Percentiles rank a stretch among this genome's conserved stretches.
These are phyloP conservation scores for Penicillium occitanis DNA, from an alignment of 2,329 filamentous ascomycete genomes.

Conservation along the genomic window DNA sequence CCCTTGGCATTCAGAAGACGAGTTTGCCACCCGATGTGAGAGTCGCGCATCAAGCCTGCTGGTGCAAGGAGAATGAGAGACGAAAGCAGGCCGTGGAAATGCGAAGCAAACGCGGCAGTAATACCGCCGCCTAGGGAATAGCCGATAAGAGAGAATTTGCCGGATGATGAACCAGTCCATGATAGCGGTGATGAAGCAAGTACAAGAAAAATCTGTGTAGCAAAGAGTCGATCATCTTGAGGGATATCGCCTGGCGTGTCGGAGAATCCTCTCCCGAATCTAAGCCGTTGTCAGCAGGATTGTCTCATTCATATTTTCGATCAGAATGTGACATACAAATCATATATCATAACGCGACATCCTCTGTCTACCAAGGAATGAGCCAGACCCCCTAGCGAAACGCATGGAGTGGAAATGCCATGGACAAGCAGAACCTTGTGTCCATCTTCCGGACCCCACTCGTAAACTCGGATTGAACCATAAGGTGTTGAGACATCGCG, in stretches of 20 bases:
- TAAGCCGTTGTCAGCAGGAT: constrained; percentile 20
- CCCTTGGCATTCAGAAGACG: constrained; percentile 63
- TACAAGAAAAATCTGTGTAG: constrained; percentile 68
- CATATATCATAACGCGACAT: constrained; percentile 76
- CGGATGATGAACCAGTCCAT: constrained; percentile 57
- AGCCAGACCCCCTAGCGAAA: constrained; percentile 67
- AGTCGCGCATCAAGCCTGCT: constrained; percentile 68
- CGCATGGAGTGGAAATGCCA: constrained; percentile 76
- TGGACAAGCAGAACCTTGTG: constrained; percentile 74
- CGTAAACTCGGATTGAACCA: constrained; percentile 71
- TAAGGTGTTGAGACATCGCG: constrained; percentile 64
- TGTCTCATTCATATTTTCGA: background rate
- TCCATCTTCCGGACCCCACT: constrained; percentile 73
- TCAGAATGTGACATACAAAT: constrained; percentile 45
- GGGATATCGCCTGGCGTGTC: constrained; percentile 66
- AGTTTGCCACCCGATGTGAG: constrained; percentile 61
- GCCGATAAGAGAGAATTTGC: constrained; percentile 68
- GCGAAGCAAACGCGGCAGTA: constrained; percentile 65
- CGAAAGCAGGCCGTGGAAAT: constrained; percentile 67
- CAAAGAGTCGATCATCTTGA: constrained; percentile 72
- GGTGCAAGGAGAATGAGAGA: constrained; percentile 76
- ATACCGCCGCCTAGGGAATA: constrained; percentile 81
- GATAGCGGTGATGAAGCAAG: constrained; percentile 67
- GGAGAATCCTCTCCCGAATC: constrained; percentile 70
- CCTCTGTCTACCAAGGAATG: constrained; percentile 64